These are phyloP conservation scores for Ochetophila trinervis DNA, from an alignment of 306 rosid genomes.

Conservation along the genomic window DNA sequence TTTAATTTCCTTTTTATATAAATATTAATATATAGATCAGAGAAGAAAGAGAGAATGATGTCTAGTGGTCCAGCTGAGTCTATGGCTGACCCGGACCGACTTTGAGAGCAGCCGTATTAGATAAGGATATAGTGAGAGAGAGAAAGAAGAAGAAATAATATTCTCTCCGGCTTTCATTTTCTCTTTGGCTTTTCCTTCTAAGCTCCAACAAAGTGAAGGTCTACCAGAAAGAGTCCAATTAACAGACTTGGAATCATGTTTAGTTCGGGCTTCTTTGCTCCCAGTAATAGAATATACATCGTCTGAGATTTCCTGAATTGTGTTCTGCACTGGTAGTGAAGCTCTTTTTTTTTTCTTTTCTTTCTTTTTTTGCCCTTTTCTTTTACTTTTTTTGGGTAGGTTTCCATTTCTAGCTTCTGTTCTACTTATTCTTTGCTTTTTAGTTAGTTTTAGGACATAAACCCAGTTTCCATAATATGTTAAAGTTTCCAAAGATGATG, in stretches of 20 bases:
- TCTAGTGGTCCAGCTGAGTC: conserved; percentile 61
- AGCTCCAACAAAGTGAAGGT: conserved; percentile 13
- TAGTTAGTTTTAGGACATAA: conserved; percentile 7
- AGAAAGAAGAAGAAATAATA: conserved; percentile 18
- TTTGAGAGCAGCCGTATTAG: conserved; percentile 66
- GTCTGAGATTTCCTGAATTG: background rate
- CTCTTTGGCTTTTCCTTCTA: conserved; percentile 19
- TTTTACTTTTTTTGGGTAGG: too few relatives aligned
- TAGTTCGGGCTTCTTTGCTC: conserved; percentile 17
- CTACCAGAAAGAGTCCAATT: conserved; percentile 10
- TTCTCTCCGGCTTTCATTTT: conserved; percentile 40
- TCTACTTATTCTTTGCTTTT: background rate
- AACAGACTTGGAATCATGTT: conserved; percentile 5
- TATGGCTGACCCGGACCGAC: conserved; percentile 75
- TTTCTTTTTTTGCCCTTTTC: background rate
- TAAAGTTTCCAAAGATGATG: conserved; percentile 33
- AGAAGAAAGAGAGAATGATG: conserved; percentile 24
- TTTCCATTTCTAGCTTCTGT: conserved; percentile 9
- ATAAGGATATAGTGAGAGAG: conserved; percentile 46
- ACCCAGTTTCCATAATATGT: background rate
- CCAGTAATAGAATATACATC: background rate
- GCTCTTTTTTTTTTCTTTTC: conserved; percentile 7
- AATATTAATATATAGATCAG: background rate
- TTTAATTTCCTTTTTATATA: background rate
- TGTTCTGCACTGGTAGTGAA: background rate